Evolutionary conservation across 2,329 filamentous ascomycete genomes (phyloP), one percentile per base, ranked within the genome.

Genomic region (Fusarium nematophilum): DNA sequence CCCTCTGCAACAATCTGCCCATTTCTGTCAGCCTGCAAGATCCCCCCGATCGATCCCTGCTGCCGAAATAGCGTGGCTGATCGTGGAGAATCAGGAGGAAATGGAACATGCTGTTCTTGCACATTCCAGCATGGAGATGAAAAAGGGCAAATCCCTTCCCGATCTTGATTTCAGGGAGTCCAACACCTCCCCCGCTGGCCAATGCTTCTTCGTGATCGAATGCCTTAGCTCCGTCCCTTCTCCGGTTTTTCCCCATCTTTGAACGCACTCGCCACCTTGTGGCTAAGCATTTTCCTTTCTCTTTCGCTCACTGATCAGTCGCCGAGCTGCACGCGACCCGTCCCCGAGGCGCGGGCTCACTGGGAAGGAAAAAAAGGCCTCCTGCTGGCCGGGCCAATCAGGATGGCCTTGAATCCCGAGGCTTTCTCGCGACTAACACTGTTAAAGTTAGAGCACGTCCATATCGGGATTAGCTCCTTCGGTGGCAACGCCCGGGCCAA

Each of bases 391-490:
- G 65, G 54, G 7, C 70, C 70, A 72, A 72, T 70, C 40, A 61
- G 2, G 11, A n/a, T 4, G 6, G 4, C 21, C 10, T 4, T 54
- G 62, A 59, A 59, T 53, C 62, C 68, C 70, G 70, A 70, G 42
- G 68, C 61, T 72, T 72, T 72, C 67, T 72, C 70, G 70, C 70
- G 54, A 48, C 44, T 21, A 21, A 37, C 64, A 38, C 58, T 62
- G 2, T 67, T 34, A 3, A 4, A 26, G 65, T 40, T 68, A 68
- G 55, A 1, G 0, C 0, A 0, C 2, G 6, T 6, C 47, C 43
- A 34, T 33, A 68, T 57, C 39, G 25, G 58, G 57, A 5, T 27
- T 64, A 63, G 62, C 26, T 6, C 7, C 17, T 4, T 3, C 11
- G 26, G 42, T 57, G 59, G 62, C 53, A 53, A 54, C 52, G 66